Evolutionary conservation across 768 basidiomycete genomes (phyloP).

Genomic region (Coprinellus micaceus): DNA sequence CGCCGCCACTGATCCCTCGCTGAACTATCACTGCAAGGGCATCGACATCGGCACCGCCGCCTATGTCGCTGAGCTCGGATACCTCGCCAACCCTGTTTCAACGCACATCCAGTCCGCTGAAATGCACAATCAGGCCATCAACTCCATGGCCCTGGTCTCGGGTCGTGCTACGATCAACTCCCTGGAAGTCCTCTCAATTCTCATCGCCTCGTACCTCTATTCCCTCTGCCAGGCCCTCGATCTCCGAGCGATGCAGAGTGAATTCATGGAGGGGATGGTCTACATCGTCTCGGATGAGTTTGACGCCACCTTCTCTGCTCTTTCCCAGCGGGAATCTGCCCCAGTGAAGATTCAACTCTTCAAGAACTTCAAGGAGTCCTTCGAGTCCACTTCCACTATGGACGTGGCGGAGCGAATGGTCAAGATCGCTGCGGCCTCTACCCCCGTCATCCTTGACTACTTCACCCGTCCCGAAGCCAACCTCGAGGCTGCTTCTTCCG

Average conservation of each 20-base stretch:
- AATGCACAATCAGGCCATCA: constrained; percentile 91
- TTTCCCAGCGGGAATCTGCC: constrained; percentile 31
- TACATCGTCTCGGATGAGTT: constrained; percentile 51
- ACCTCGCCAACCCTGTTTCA: constrained; percentile 78
- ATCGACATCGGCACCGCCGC: constrained; percentile 82
- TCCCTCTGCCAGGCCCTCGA: constrained; percentile 79
- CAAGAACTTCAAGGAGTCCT: constrained; percentile 42
- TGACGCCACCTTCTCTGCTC: constrained; percentile 37
- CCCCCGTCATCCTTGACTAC: constrained; percentile 62
- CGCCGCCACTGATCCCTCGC: constrained; percentile 73
- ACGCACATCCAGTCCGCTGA: constrained; percentile 85
- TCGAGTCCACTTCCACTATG: constrained; percentile 69
- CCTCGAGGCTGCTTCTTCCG: constrained; percentile 26
- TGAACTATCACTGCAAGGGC: constrained; percentile 83
- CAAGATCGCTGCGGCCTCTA: constrained; percentile 60
- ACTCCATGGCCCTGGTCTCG: constrained; percentile 82
- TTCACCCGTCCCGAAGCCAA: constrained; percentile 38
- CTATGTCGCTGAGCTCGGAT: constrained; percentile 78
- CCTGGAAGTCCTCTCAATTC: constrained; percentile 71
- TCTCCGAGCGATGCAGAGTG: constrained; percentile 68
- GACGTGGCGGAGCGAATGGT: constrained; percentile 69
- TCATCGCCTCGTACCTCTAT: constrained; percentile 75
- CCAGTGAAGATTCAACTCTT: constrained; percentile 36
- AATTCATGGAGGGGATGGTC: constrained; percentile 51
- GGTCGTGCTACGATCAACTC: constrained; percentile 76